A percentile compares a stretch with the other conserved stretches of the same genome.
Conservation (phyloP, 1,139 yeast species). For the Hanseniaspora sp. region DNA sequence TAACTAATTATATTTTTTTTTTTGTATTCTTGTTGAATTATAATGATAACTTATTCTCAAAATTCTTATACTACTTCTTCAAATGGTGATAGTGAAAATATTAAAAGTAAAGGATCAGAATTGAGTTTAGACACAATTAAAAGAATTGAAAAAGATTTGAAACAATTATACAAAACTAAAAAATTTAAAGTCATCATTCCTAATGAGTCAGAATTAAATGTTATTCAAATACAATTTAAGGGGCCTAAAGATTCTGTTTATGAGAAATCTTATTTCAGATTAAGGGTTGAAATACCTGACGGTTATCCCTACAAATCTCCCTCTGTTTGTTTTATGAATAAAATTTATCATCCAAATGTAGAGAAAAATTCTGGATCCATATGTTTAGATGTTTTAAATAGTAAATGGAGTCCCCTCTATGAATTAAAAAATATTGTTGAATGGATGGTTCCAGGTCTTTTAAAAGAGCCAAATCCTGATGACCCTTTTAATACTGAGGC, state of each 20-base stretch:
- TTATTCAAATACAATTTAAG: constrained; percentile 69
- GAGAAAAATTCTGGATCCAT: constrained; percentile 87
- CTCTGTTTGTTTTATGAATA: constrained; percentile 84
- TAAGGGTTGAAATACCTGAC: constrained; percentile 89
- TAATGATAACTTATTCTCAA: neutral
- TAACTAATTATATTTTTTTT: too few relatives aligned
- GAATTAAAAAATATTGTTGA: constrained; percentile 85
- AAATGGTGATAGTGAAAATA: neutral
- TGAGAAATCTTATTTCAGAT: constrained; percentile 82
- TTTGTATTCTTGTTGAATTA: too few relatives aligned
- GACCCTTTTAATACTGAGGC: constrained; percentile 94
- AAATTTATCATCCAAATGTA: constrained; percentile 87
- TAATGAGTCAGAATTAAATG: constrained; percentile 74
- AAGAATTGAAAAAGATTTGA: constrained; percentile 91
- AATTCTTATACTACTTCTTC: neutral
- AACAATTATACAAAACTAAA: constrained; percentile 79
- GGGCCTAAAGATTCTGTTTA: constrained; percentile 90
- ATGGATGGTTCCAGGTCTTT: constrained; percentile 80
- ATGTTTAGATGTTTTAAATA: constrained; percentile 91
- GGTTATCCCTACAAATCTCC: constrained; percentile 95
- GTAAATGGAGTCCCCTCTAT: constrained; percentile 98
- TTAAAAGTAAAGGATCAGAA: neutral
- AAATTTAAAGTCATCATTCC: constrained; percentile 80
- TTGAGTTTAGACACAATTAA: constrained; percentile 39
- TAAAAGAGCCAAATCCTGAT: constrained; percentile 85